Conservation (phyloP, 106 monocot genomes). For the Dendrobium nobile region DNA sequence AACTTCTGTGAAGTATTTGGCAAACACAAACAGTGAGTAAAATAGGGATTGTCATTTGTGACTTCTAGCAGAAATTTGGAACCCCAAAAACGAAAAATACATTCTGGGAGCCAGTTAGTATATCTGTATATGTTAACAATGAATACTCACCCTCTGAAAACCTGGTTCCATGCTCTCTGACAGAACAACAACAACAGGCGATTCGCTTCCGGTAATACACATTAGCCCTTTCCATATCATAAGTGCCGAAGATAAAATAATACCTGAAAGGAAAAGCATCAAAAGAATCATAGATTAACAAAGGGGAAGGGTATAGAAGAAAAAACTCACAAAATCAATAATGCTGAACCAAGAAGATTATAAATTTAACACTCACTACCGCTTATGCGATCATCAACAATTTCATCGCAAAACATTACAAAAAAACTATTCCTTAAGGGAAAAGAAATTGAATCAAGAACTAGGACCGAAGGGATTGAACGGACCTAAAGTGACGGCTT, state of each 20-base stretch:
- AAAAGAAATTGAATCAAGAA: not conserved
- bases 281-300: not conserved
- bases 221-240: constrained; percentile 58
- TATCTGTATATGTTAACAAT: not conserved
- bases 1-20: not conserved
- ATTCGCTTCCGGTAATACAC: constrained; percentile 45
- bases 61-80: not conserved
- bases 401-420: not conserved
- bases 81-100: not conserved
- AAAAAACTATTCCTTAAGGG: not conserved
- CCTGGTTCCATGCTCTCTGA: constrained; percentile 65
- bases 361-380: not conserved
- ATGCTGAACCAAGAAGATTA: not conserved
- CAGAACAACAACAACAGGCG: constrained; percentile 54
- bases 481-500: constrained; percentile 62
- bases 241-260: constrained; percentile 35
- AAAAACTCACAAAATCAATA: not conserved
- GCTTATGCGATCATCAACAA: not conserved
- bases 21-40: not conserved
- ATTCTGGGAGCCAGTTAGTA: not conserved
- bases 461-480: not conserved
- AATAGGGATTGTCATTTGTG: not conserved
- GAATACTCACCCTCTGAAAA: constrained; percentile 38
- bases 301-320: not conserved
- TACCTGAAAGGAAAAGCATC: constrained; percentile 20